Conservation (phyloP, 1,284 basidiomycete species). For the Boletus semigastroideus region DNA sequence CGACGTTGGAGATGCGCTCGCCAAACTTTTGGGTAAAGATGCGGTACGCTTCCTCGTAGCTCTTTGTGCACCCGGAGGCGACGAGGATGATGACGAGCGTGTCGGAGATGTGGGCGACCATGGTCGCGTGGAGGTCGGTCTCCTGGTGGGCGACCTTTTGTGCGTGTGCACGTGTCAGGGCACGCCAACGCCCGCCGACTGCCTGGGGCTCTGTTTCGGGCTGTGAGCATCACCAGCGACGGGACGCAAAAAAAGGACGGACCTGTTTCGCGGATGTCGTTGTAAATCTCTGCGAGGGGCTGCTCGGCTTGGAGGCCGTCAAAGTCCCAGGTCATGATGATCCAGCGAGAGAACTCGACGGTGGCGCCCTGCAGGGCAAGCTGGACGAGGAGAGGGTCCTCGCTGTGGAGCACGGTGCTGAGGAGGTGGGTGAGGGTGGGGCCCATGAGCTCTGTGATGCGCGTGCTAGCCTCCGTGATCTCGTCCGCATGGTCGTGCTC, state of each 20-base stretch:
- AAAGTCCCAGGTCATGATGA: constrained; percentile 51
- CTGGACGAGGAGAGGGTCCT: constrained; percentile 49
- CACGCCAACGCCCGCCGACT: constrained; percentile 53
- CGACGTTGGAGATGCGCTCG: constrained; percentile 41
- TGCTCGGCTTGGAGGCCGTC: constrained; percentile 43
- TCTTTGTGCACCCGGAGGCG: constrained; percentile 39
- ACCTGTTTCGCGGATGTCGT: constrained; percentile 46
- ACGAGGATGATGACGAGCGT: constrained; percentile 46
- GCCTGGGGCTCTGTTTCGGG: constrained; percentile 45
- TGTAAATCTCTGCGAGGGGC: constrained; percentile 46
- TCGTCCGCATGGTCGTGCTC: constrained; percentile 29
- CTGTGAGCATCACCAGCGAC: not conserved
- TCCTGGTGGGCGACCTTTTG: constrained; percentile 37
- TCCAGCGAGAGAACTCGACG: constrained; percentile 43
- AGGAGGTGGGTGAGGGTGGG: constrained; percentile 37
- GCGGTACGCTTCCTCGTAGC: constrained; percentile 25
- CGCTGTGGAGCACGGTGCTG: constrained; percentile 34
- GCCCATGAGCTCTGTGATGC: constrained; percentile 39
- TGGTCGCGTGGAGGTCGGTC: constrained; percentile 37
- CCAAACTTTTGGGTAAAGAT: constrained; percentile 38
- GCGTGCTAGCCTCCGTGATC: constrained; percentile 29
- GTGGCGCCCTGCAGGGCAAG: constrained; percentile 50
- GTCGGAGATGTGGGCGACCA: constrained; percentile 39
- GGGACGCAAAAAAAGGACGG: constrained; percentile 10
- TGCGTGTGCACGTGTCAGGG: constrained; percentile 46